These are phyloP conservation scores for Prunus mume DNA, from an alignment of 306 rosid species.

Conservation along the genomic window DNA sequence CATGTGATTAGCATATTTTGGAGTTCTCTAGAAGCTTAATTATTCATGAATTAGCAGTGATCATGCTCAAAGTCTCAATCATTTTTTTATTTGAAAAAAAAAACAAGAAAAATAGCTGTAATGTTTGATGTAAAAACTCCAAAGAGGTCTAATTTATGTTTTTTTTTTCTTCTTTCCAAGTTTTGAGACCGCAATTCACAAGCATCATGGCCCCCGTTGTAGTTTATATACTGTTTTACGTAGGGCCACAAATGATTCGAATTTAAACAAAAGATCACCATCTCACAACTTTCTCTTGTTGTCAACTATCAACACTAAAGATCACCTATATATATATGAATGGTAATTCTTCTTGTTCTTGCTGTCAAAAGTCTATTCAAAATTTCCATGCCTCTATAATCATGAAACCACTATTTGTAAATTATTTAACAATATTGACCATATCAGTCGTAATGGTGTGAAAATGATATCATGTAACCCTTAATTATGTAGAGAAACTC, in stretches of 20 bases:
- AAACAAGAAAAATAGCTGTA: neutral
- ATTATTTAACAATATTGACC: neutral
- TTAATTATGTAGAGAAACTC: no score
- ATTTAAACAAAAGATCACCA: neutral
- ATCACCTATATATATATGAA: no score
- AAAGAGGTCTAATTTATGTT: neutral
- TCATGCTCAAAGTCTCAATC: neutral
- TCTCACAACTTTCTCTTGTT: neutral
- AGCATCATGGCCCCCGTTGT: neutral
- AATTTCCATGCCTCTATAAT: neutral
- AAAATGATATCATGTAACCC: neutral
- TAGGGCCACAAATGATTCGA: neutral
- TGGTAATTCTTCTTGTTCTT: no score
- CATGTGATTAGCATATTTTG: constrained; percentile 9
- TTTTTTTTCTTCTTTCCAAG: neutral
- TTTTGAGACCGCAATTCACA: neutral
- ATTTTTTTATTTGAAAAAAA: no score
- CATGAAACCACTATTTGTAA: neutral
- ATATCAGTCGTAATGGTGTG: neutral
- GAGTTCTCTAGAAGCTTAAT: neutral
- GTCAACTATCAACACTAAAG: neutral
- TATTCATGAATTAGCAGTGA: neutral
- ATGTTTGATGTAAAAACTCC: neutral
- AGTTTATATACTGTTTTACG: neutral
- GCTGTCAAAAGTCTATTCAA: neutral